phyloP scores from a whole-genome alignment of 208 protist species.

The Trypanosoma theileri region DNA sequence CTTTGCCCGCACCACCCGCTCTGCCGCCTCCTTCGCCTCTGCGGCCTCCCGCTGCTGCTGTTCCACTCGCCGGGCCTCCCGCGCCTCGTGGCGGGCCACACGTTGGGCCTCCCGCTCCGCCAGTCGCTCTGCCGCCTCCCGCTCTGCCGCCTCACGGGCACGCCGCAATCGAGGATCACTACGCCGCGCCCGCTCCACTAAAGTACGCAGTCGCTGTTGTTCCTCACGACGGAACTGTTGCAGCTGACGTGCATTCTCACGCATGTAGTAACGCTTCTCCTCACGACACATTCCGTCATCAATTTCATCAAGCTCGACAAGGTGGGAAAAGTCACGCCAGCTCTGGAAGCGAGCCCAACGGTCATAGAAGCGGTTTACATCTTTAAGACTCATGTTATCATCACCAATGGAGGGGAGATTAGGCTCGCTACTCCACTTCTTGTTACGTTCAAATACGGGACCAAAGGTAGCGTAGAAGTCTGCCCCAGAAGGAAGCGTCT shows the following conservation, averaged over 20 bases:
- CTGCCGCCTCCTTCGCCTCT: constrained; percentile 34
- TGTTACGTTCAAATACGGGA: constrained; percentile 93
- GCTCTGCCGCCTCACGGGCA: constrained; percentile 70
- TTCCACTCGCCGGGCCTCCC: constrained; percentile 50
- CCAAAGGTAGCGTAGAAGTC: constrained; percentile 92
- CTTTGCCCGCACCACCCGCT: constrained; percentile 37
- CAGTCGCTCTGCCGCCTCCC: constrained; percentile 44
- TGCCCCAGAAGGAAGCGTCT: constrained; percentile 43
- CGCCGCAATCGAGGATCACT: constrained; percentile 93
- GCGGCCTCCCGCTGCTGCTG: constrained; percentile 36
- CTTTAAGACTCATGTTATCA: constrained; percentile 54
- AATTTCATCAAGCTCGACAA: constrained; percentile 92
- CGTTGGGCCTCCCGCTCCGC: constrained; percentile 71
- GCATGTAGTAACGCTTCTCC: constrained; percentile 96
- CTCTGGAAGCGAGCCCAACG: constrained; percentile 94
- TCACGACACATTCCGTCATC: constrained; percentile 93
- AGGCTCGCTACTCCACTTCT: constrained; percentile 75
- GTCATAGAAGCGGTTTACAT: constrained; percentile 94
- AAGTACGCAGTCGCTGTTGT: constrained; percentile 78
- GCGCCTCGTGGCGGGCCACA: constrained; percentile 50
- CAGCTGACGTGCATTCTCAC: constrained; percentile 94
- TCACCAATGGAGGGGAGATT: constrained; percentile 78
- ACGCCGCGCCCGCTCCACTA: constrained; percentile 90
- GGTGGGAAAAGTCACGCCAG: constrained; percentile 95
- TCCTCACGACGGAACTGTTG: constrained; percentile 86